Evolutionary conservation across 805 yeast species (phyloP).

Genomic region (Spathaspora arborariae): DNA sequence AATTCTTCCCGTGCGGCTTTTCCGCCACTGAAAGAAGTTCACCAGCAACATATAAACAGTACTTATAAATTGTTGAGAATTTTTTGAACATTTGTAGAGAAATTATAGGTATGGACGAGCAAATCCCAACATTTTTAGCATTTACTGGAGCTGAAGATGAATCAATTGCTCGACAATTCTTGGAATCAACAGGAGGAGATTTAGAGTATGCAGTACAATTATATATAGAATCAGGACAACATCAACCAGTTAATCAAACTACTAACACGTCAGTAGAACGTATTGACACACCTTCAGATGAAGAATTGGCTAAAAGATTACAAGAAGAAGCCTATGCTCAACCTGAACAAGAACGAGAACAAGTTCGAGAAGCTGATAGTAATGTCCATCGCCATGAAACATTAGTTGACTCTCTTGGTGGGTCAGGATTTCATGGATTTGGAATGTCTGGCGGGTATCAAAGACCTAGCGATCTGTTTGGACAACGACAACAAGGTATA

Average conservation of each 20-base stretch:
- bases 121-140: constrained; percentile 71
- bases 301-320: constrained; percentile 54
- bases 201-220: constrained; percentile 82
- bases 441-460: background rate
- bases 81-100: background rate
- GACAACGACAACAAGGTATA: constrained; percentile 45
- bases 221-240: constrained; percentile 57
- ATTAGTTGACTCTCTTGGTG: constrained; percentile 44
- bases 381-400: constrained; percentile 80
- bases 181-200: constrained; percentile 74
- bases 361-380: constrained; percentile 57
- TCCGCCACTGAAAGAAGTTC: no score
- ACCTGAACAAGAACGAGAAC: constrained; percentile 11
- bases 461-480: constrained; percentile 44
- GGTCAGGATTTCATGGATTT: background rate
- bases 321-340: constrained; percentile 60
- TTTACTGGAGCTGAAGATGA: constrained; percentile 74
- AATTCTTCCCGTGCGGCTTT: no score
- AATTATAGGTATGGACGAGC: constrained; percentile 36
- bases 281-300: constrained; percentile 28
- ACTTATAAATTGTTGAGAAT: no score
- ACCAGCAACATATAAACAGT: no score
- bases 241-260: constrained; percentile 4
- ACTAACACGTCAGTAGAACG: no score
- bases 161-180: constrained; percentile 65